Percentiles rank a stretch among this genome's conserved stretches.
Evolutionary conservation across 2,329 filamentous ascomycete species (phyloP).

Genomic region (Alternaria solani): DNA sequence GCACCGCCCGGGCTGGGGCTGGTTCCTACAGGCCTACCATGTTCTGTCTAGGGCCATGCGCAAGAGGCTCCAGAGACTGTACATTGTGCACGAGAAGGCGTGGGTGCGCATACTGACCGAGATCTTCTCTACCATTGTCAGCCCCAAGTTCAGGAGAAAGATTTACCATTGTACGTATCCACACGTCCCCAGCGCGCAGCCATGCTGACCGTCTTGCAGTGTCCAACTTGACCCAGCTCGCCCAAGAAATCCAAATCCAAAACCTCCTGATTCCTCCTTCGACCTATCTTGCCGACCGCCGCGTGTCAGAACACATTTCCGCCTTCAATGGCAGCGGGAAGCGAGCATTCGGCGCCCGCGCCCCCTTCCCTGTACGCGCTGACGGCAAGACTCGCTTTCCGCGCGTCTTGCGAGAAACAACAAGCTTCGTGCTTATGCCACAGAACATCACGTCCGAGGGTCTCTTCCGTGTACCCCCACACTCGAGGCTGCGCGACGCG

Average conservation of each 20-base stretch:
- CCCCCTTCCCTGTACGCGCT: slow-evolving; percentile 57
- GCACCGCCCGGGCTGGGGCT: slow-evolving; percentile 61
- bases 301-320: slow-evolving; percentile 58
- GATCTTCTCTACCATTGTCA: slow-evolving; percentile 65
- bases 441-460: slow-evolving; percentile 60
- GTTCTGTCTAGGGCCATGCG: slow-evolving; percentile 62
- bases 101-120: slow-evolving; percentile 65
- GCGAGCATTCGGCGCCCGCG: slow-evolving; percentile 57
- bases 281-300: slow-evolving; percentile 63
- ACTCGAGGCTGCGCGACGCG: slow-evolving; percentile 59
- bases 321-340: slow-evolving; percentile 57
- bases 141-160: slow-evolving; percentile 65
- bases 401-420: slow-evolving; percentile 62
- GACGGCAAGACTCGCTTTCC: slow-evolving; percentile 59
- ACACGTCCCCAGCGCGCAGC: background rate
- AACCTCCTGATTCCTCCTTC: slow-evolving; percentile 62
- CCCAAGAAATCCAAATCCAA: slow-evolving; percentile 61
- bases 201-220: slow-evolving; percentile 46
- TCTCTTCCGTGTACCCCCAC: slow-evolving; percentile 62
- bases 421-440: slow-evolving; percentile 59
- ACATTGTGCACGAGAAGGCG: slow-evolving; percentile 65
- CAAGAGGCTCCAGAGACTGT: slow-evolving; percentile 64
- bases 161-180: slow-evolving; percentile 61
- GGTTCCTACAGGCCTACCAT: slow-evolving; percentile 66
- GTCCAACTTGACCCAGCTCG: slow-evolving; percentile 59